phyloP scores from a whole-genome alignment of 345 rosid species.

The Lumnitzera racemosa region DNA sequence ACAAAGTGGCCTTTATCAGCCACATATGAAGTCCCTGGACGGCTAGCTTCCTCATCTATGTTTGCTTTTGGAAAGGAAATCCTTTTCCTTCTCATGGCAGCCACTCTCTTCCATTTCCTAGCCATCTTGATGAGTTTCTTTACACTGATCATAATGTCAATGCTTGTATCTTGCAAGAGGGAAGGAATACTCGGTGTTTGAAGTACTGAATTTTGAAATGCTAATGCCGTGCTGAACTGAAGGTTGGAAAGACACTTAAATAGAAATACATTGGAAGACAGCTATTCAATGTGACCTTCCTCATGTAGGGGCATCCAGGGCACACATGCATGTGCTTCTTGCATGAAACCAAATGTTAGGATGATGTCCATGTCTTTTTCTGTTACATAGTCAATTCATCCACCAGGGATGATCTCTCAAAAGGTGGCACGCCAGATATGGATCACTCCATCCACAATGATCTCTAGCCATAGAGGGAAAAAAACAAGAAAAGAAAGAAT shows the following conservation, averaged over 20 bases:
- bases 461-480: no score
- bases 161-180: neutral
- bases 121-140: constrained; percentile 8
- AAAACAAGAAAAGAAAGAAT: no score
- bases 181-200: neutral
- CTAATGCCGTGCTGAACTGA: neutral
- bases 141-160: constrained; percentile 1
- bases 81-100: constrained; percentile 5
- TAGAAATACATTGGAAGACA: no score
- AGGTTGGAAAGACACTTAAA: neutral
- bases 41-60: neutral
- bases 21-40: neutral
- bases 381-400: no score
- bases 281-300: neutral
- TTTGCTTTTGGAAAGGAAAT: neutral
- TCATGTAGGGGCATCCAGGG: no score
- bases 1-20: neutral
- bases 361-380: no score
- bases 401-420: no score
- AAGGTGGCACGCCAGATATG: no score
- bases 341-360: no score
- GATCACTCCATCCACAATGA: no score
- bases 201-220: neutral
- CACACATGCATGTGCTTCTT: no score
- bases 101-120: neutral